Evolutionary conservation across 371 early-diverging fungal species (phyloP).

Genomic region (Apophysomyces ossiformis): DNA sequence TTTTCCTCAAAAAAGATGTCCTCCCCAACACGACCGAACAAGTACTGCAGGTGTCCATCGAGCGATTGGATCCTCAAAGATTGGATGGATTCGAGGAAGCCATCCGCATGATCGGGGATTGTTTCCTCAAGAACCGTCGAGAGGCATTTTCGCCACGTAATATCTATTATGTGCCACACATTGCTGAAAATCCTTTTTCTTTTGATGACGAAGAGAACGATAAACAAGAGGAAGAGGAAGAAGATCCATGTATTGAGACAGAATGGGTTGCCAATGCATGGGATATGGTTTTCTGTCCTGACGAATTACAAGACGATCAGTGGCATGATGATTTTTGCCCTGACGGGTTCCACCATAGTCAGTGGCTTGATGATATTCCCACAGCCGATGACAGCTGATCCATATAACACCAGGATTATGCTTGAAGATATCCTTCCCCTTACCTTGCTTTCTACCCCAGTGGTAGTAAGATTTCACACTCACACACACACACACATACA

Average conservation of each 20-base stretch:
- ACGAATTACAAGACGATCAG: neutral
- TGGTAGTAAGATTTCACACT: no score
- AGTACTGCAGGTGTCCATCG: slow-evolving; percentile 20
- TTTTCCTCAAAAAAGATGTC: slow-evolving; percentile 16
- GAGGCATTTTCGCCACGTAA: slow-evolving; percentile 30
- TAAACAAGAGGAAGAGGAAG: neutral
- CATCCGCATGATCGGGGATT: slow-evolving; percentile 19
- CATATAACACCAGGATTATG: no score
- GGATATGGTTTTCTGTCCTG: neutral
- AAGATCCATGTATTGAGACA: neutral
- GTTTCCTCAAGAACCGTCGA: slow-evolving; percentile 19
- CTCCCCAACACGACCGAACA: slow-evolving; percentile 30
- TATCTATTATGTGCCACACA: slow-evolving; percentile 26
- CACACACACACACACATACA: no score
- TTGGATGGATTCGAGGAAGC: slow-evolving; percentile 28
- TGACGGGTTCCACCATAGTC: neutral
- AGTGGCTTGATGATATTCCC: neutral
- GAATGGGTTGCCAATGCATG: neutral
- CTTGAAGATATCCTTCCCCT: no score
- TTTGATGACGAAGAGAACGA: neutral
- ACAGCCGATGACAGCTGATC: neutral
- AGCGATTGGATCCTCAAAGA: slow-evolving; percentile 3
- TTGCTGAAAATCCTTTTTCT: neutral
- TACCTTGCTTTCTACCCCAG: no score
- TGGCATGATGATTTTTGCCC: neutral